Evolutionary conservation across 495 filamentous ascomycete genomes (phyloP), one percentile per base, ranked within the genome.

Genomic region (Lasiosphaeria miniovina): DNA sequence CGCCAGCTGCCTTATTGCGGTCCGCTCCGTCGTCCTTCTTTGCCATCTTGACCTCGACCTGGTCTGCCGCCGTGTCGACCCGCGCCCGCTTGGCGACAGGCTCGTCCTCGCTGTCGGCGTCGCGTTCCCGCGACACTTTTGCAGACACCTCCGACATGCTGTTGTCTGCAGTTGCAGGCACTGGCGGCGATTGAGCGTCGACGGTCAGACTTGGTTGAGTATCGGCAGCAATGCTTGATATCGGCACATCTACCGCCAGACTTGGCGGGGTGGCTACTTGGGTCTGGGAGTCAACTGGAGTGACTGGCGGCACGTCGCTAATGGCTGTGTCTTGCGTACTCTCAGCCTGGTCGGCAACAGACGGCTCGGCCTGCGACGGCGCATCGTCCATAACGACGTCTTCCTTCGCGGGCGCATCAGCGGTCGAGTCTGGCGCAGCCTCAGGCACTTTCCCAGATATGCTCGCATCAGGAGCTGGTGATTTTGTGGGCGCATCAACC

Each of bases 41-140:
- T 2, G 24, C 15, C 7, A 49, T 49, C 52, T 68, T 69, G 36
- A 70, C 70, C 17, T 69, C 60, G 3, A 67, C 58, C 41, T 70
- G 61, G 11, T 74, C 72, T 14, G 61, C 66, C 0, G 60, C 49
- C 14, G 55, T 41, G 6, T 65, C 71, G 3, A 69, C 61, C 72
- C 88, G 92, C 40, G 88, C 80, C 33, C 90, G 84, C 73, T 96
- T 96, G 7, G 89, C 81, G 17, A 85, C 84, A 17, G 87, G 90
- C 61, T 89, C 90, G n/a, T 90, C 87, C 40, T 79, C 80, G 38
- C 75, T 78, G 57, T 92, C 84, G 38, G 84, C 86, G 14, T 93
- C 90, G 0, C 91, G 86, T 61, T 90, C 88, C 8, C 89, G 82
- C 0, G 84, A 76, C 3, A 86, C 51, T 70, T 91, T 61, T 0